Evolutionary conservation across 1,139 yeast genomes (phyloP), one percentile per base, ranked within the genome.

Genomic region (Insectozyma bohioensis): DNA sequence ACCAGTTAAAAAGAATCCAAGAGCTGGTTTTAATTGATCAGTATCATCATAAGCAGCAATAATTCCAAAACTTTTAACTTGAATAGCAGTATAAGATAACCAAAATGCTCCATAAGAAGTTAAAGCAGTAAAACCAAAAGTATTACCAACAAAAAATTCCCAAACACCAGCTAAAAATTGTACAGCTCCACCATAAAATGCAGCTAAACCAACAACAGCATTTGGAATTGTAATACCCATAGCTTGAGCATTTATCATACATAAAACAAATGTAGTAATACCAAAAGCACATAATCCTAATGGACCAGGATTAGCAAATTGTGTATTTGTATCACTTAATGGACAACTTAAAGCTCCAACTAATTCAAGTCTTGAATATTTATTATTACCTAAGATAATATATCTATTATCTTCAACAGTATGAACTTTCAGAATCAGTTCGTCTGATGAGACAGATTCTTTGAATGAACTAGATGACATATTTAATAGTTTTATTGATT

Each of bases 221-320:
- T 61, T 62, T 6, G 72, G 61, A 10, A 48, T 42, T 2, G 41
- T 42, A 26, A 68, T 48, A 10, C 73, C 73, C 63, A 61, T 61
- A 12, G 72, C 73, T 41, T 49, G 56, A 12, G 67, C 67, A 35
- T 67, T 67, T 39, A 37, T 48, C 51, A 76, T 61, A 2, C 73
- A 63, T 40, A 70, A 60, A 5, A 66, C 62, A 45, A 77, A 66
- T 2, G 80, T 74, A 23, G 75, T 63, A 40, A 71, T 46, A 13
- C 72, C 68, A 54, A 75, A 79, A 4, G 75, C 78, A 20, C 72
- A 61, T 36, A 78, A 63, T 3, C 84, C 85, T 40, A 58, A 24
- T 3, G 12, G 23, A 12, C 25, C 25, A 12, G 25, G 25, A 12
- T 23, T 23, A 4, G 25, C 25, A 23, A 23, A 23, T 13, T 13